phyloP scores from a whole-genome alignment of 2,329 filamentous ascomycete species.

The Ophiobolus disseminans region DNA sequence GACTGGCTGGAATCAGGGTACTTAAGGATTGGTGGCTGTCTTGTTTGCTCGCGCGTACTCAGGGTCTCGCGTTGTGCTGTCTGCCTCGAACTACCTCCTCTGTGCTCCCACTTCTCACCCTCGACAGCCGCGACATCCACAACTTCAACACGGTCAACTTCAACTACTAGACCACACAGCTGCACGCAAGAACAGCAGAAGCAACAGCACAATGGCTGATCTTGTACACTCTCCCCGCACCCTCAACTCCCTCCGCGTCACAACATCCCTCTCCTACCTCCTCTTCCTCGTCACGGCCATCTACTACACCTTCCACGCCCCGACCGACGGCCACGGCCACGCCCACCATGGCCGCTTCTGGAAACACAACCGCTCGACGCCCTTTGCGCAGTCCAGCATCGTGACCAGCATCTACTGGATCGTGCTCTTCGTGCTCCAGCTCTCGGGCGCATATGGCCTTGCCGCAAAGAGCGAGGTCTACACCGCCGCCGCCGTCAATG shows the following conservation, averaged over 20 bases:
- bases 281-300: slow-evolving; percentile 74
- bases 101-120: too few species aligned
- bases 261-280: slow-evolving; percentile 77
- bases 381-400: slow-evolving; percentile 75
- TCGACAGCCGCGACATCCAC: too few species aligned
- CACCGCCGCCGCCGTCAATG: slow-evolving; percentile 74
- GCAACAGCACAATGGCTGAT: slow-evolving; percentile 16
- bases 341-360: slow-evolving; percentile 73
- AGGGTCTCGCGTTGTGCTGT: too few species aligned
- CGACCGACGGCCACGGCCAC: slow-evolving; percentile 65
- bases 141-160: not conserved
- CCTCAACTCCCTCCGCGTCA: slow-evolving; percentile 75
- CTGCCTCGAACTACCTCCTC: too few species aligned
- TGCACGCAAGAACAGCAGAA: not conserved
- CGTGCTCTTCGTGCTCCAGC: slow-evolving; percentile 75
- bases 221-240: slow-evolving; percentile 54
- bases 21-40: not conserved
- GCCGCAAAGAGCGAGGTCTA: slow-evolving; percentile 71
- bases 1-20: not conserved
- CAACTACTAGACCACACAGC: not conserved
- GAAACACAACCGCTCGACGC: slow-evolving; percentile 75
- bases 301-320: slow-evolving; percentile 74
- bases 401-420: slow-evolving; percentile 78
- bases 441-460: slow-evolving; percentile 77
- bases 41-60: too few species aligned